Evolutionary conservation across 495 filamentous ascomycete genomes (phyloP), one percentile per base, ranked within the genome.

Genomic region (Talaromyces proteolyticus): DNA sequence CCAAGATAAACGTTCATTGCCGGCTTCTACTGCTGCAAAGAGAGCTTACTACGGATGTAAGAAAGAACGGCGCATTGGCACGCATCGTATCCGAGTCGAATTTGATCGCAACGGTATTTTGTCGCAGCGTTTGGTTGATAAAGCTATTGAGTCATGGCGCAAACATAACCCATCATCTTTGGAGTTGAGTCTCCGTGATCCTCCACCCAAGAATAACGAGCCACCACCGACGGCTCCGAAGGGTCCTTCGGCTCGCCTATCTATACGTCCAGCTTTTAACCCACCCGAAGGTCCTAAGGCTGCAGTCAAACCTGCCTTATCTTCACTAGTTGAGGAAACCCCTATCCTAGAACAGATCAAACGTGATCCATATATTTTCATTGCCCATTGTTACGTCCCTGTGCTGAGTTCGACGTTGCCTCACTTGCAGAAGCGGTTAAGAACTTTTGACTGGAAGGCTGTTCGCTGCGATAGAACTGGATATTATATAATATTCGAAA

Each of bases 351-450:
- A 68, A 46, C 78, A 82, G 46, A 81, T 97, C 37, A 86, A 87
- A 57, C 75, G 81, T 40, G 85, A 88, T 52, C 93, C 93, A 0
- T 96, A 94, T 62, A 85, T 97, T n/a, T 96, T 95, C 64, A 85
- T 99, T 40, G 79, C 87, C 10, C 80, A 88, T 52, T 80, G 82
- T 47, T 87, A 86, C 47, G 91, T 99, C 3, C 94, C 93, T 16
- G 88, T 93, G n/a, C 81, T 94, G 60, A 74, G 77, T 6, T 78
- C 87, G 3, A 96, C 91, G 2, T 76, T 96, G 39, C 76, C 81
- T 2, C 93, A 99, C 65, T 72, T 99, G 65, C 85, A 85, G 65
- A 91, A 89, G 65, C 81, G 91, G 19, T 71, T 97, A 23, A 90
- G 89, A 61, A 76, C 81, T 14, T 95, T 83, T 61, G 67, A 78